phyloP scores from a whole-genome alignment of 371 early-diverging fungal species.

The Mucor mucedo region DNA sequence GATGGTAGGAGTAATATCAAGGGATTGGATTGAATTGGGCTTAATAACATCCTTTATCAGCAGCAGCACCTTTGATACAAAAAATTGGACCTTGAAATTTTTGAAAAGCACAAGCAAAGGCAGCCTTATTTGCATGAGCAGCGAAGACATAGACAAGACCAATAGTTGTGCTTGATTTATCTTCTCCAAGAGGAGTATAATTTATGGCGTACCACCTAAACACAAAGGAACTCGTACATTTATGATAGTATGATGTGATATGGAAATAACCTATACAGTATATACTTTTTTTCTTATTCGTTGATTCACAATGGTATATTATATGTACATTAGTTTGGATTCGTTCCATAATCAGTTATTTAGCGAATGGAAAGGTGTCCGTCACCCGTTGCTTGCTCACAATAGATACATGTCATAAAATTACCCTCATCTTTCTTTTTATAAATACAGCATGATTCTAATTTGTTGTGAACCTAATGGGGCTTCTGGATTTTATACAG shows the following conservation, averaged over 20 bases:
- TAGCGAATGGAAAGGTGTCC: constrained; percentile 18
- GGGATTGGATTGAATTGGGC: constrained; percentile 97
- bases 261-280: background rate
- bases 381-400: constrained; percentile 49
- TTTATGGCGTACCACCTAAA: background rate
- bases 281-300: background rate
- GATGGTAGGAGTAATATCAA: constrained; percentile 97
- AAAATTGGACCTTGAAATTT: constrained; percentile 98
- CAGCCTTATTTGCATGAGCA: constrained; percentile 85
- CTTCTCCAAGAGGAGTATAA: constrained; percentile 93
- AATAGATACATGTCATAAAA: constrained; percentile 45
- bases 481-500: too few species aligned
- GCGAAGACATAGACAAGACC: constrained; percentile 94
- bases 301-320: background rate
- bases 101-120: constrained; percentile 95
- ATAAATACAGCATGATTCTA: too few species aligned
- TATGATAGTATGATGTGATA: background rate
- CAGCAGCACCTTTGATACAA: constrained; percentile 98
- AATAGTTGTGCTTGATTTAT: constrained; percentile 96
- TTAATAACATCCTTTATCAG: constrained; percentile 98
- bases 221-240: background rate
- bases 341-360: constrained; percentile 15
- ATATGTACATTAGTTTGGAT: constrained; percentile 11
- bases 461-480: too few species aligned
- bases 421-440: constrained; percentile 43